Evolutionary conservation across 1,284 basidiomycete species (phyloP), one percentile per base, ranked within the genome.

Genomic region (Austroboletus niveus): DNA sequence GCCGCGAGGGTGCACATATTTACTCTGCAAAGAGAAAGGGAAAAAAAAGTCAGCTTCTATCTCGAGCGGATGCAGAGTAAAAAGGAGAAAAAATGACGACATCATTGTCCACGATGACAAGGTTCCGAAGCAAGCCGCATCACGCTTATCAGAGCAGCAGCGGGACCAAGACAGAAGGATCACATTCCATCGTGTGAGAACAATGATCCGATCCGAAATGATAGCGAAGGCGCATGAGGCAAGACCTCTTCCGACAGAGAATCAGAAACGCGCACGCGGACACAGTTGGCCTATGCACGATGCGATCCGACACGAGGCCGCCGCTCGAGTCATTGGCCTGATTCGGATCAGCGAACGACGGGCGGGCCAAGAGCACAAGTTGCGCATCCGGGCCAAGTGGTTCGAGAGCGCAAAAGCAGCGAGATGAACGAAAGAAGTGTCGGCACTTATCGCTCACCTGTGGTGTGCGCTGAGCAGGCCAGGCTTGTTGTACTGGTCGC

Each of bases 401-500:
- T 49, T 54, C 53, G 42, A 45, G 43, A 42, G 22, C 20, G 11
- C 11, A 30, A 49, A 42, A 8, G 12, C 39, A 29, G 24, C 6
- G 9, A 41, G 22, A 41, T 22, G 14, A 9, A 22, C 45, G 45
- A 35, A 17, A 43, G 32, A 17, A 24, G 17, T 42, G 30, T 20
- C 14, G 35, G 49, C 34, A 48, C 51, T 51, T 45, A 59, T 49
- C 24, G 72, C 82, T 77, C 69, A 89, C 88, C 88, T 81, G 70
- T 94, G 88, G 51, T 76, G 69, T 45, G 90, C 91, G 54, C 84
- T 89, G 51, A 94, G 81, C 40, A 95, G 75, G 42, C 92, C 92
- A 34, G 88, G 84, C 69, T 95, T 95, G 78, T 92, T 92, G 81
- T 95, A 95, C 78, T 85, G 82, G 71, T 94, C 92, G 60, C 88